Base-by-base conservation (phyloP, 345 rosid genomes). In the Zanthoxylum bungeanum region DNA sequence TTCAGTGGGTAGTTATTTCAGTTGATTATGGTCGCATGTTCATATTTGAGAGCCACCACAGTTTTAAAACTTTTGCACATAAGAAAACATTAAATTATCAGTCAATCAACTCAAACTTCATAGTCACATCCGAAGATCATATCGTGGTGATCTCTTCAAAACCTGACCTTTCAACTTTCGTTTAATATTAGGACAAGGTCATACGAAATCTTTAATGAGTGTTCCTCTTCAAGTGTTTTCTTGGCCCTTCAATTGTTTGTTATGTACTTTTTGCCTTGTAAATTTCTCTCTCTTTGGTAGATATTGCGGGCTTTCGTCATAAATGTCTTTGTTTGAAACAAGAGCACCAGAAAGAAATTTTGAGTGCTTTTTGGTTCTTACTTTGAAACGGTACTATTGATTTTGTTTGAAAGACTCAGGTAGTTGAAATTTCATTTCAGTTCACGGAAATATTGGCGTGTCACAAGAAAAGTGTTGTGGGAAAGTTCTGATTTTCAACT, bases 401-500 rank as follows among this genome's bases (percentile, higher is more conserved):
- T n/a, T 36, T 19, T 14, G 59, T 53, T 65, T 31, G 39, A 61
- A 61, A n/a, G n/a, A 50, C 64, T 50, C 69, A 78, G 79, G 89
- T 87, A 55, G 92, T 85, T 86, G 83, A 66, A 82, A 70, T 79
- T 74, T 82, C 47, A 74, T 75, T 85, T 79, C 68, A 56, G 40
- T 42, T 84, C 88, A 84, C 88, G 73, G 58, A 81, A 68, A 63
- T 42, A 66, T 78, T 72, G 59, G 63, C 27, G 61, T 58, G 76
- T 77, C n/a, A n/a, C n/a, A n/a, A n/a, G n/a, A n/a, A n/a, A 85
- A 56, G 55, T 64, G 81, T 73, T 59, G 27, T 52, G 71, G 72
- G 33, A 28, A 60, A 50, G 73, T 78, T 75, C 75, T 69, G 75
- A 69, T 70, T 73, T 81, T n/a, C n/a, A n/a, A n/a, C n/a, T n/a